Evolutionary conservation across 2,329 filamentous ascomycete genomes (phyloP).

Genomic region (Periconia sp.): DNA sequence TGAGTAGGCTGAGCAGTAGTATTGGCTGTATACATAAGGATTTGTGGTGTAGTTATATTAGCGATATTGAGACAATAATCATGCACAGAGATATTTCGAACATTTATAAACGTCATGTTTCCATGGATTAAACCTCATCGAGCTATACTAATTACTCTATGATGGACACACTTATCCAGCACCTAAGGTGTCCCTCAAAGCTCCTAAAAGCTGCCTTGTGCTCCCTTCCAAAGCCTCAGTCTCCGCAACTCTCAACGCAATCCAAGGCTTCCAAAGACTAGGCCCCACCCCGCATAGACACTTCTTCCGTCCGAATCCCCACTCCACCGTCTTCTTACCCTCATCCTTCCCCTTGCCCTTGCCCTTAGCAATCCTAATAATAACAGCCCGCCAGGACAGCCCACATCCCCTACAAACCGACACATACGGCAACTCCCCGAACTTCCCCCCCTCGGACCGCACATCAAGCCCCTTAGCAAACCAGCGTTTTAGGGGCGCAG

Average conservation of each 20-base stretch:
- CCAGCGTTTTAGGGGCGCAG: background rate
- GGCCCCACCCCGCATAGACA: background rate
- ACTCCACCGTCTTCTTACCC: no score
- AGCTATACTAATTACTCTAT: no score
- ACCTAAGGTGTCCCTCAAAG: no score
- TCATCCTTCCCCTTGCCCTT: no score
- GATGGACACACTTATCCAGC: no score
- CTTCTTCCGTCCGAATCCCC: no score
- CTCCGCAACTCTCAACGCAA: background rate
- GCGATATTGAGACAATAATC: background rate
- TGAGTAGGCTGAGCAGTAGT: background rate
- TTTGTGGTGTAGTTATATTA: background rate
- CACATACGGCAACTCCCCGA: conserved; percentile 1
- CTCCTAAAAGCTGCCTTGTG: no score
- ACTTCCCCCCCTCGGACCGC: no score
- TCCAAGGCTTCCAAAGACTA: background rate
- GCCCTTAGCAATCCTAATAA: no score
- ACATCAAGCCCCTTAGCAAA: background rate
- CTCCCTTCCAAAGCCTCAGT: background rate
- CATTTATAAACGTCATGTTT: background rate
- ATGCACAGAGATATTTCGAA: background rate
- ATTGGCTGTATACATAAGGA: background rate
- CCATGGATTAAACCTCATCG: background rate
- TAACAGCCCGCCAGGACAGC: conserved; percentile 3
- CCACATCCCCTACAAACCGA: conserved; percentile 1